Evolutionary conservation across 108 stramenopile species (phyloP), one percentile per base, ranked within the genome.

Genomic region (Mediolabrus comicus): DNA sequence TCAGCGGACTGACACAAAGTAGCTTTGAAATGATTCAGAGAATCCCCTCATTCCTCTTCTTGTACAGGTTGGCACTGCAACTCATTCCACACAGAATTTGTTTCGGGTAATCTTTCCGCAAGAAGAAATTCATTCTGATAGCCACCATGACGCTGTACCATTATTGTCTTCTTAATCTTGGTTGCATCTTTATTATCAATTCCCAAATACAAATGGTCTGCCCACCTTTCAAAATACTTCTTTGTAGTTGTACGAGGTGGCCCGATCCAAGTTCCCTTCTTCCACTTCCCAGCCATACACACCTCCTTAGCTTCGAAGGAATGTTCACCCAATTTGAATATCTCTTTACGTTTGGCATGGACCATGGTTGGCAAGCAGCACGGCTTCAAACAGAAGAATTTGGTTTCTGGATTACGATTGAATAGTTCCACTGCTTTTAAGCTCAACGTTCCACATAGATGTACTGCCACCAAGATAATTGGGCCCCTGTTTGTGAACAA

Each of bases 311-410:
- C 65, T 64, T 75, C 69, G 72, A 88, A 88, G 33, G 72, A 71
- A 55, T 88, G 83, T 0, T 61, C 65, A 1, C 71, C 77, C 33
- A 85, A 61, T 24, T 36, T 19, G 65, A 87, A 85, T 2, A 83
- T 58, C 63, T 85, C 84, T 22, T 84, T 6, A 28, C 82, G 81
- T 39, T 81, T 76, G 53, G 76, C 83, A 59, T 88, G 84, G 32
- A 85, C 64, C 75, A 85, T 83, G 3, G 72, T 71, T 24, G 87
- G 87, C 29, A 88, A 65, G 68, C 87, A 88, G 58, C 87, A 88
- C 41, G 87, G 87, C 60, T 88, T 88, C n/a, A 88, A 33, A 10
- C 69, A 77, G 24, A 88, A 59, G 22, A 84, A 85, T 33, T 52
- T 30, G 0, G 61, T 65, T 29, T 64, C 57, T 6, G 71, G 71